Base-by-base conservation (phyloP, 192 early-diverging fungal species). In the Podila verticillata region DNA sequence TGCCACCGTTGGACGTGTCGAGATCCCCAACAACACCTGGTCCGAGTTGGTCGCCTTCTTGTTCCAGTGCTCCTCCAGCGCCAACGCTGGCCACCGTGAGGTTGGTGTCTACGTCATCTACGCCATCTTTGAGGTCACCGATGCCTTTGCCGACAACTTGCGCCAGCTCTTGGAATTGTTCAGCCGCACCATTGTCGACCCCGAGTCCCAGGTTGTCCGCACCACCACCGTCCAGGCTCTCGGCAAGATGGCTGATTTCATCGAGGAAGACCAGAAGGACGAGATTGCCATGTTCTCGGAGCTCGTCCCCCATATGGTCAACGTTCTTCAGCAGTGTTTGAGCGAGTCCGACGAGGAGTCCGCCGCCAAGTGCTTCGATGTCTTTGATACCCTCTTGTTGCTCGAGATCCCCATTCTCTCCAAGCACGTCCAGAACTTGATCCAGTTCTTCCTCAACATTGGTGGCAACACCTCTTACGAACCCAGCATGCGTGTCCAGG, bases 71-170 rank as follows among this genome's bases (percentile, higher is more conserved):
- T 94, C 93, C 71, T 89, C 87, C 68, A 96, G 93, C 73, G 59
- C 87, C 59, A 88, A 83, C 20, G 84, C 91, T 7, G 85, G 85
- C 56, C 94, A 97, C 65, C 93, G 95, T 29, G 94, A 94, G 81
- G 91, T 97, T 57, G 96, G 95, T 44, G 87, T 95, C 17, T 97
- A 92, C 63, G 92, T 95, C 19, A 83, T 98, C 47, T 94, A 93
- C 74, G 88, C 95, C 48, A 84, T 98, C 65, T 96, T 96, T 78
- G 96, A 98, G 66, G 91, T 91, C 3, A 87, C 92, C 30, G 95
- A 96, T 65, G 83, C 83, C 13, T 88, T 93, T 63, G 66, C 84
- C 32, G 81, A 88, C 34, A 88, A 91, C 47, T 66, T 93, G 63
- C 81, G 82, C 56, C 84, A 94, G 48, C 77, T 96, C 48, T 91